Evolutionary conservation across 352 stramenopile genomes (phyloP), one percentile per base, ranked within the genome.

Genomic region (Pseudoperonospora humuli): DNA sequence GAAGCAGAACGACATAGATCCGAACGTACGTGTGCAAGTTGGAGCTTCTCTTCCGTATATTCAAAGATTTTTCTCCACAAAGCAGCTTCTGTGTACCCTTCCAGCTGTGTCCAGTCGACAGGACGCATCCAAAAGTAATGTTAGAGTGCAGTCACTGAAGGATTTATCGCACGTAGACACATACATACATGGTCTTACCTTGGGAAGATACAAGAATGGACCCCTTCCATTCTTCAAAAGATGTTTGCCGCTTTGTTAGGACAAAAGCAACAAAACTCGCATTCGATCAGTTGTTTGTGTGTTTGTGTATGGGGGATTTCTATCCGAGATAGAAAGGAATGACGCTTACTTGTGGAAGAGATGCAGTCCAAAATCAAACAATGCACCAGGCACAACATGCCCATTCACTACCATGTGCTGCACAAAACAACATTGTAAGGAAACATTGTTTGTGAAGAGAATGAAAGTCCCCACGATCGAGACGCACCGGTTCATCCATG

Each of bases 281-380:
- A n/a, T n/a, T n/a, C n/a, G n/a, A n/a, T n/a, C n/a, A n/a, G n/a
- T n/a, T n/a, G n/a, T n/a, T n/a, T n/a, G n/a, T n/a, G n/a, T n/a
- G n/a, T n/a, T n/a, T n/a, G n/a, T n/a, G n/a, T n/a, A n/a, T n/a
- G n/a, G n/a, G n/a, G n/a, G n/a, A n/a, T n/a, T n/a, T n/a, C n/a
- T n/a, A n/a, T n/a, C n/a, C n/a, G n/a, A n/a, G n/a, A n/a, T n/a
- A n/a, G n/a, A n/a, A n/a, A n/a, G n/a, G n/a, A n/a, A n/a, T 41
- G 36, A 11, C 20, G 48, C 55, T 25, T 63, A 83, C 75, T 98
- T 98, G 67, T 97, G 92, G 68, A 96, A 97, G 41, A 97, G 84
- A 62, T 97, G 96, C 25, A 98, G 32, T 7, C 69, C 87, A 76
- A 98, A 98, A 65, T 98, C 94, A 67, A 98, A 95, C 11, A 98